phyloP scores from a whole-genome alignment of 1,139 yeast genomes.

The Debaryomyces sp. region DNA sequence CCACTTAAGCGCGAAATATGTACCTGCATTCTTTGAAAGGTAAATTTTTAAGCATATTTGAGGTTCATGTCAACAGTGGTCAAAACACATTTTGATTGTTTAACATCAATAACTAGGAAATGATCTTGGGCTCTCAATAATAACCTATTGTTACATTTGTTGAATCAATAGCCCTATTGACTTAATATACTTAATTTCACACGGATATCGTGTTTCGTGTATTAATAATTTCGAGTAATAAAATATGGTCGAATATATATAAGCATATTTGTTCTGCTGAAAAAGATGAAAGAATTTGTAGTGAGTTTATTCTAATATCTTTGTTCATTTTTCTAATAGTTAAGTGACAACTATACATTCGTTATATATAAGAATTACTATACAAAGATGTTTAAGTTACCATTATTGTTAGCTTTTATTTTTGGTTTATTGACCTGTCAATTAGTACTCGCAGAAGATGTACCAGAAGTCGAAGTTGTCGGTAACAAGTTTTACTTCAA shows the following conservation, averaged over 20 bases:
- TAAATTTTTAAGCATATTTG: background rate
- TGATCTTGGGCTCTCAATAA: slow-evolving; percentile 3
- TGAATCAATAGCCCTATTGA: slow-evolving; percentile 3
- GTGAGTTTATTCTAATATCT: background rate
- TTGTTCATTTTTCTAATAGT: background rate
- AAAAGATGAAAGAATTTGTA: background rate
- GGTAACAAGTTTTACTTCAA: slow-evolving; percentile 82
- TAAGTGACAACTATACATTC: slow-evolving; percentile 2
- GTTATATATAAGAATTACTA: background rate
- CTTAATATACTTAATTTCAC: background rate
- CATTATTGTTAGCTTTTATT: slow-evolving; percentile 8
- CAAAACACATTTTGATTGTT: slow-evolving; percentile 1
- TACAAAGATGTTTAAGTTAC: slow-evolving; percentile 9
- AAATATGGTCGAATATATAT: slow-evolving; percentile 4
- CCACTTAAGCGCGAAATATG: background rate
- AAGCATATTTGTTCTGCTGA: background rate
- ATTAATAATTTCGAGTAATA: slow-evolving; percentile 1
- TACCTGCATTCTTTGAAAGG: slow-evolving; percentile 7
- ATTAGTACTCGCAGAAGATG: slow-evolving; percentile 28
- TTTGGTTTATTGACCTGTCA: slow-evolving; percentile 11
- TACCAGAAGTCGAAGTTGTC: slow-evolving; percentile 57
- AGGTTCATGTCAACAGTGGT: background rate
- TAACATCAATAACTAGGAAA: background rate
- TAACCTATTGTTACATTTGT: background rate
- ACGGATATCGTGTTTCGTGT: slow-evolving; percentile 6